Conservation (phyloP, 495 filamentous ascomycete species). For the Lepraria neglecta region DNA sequence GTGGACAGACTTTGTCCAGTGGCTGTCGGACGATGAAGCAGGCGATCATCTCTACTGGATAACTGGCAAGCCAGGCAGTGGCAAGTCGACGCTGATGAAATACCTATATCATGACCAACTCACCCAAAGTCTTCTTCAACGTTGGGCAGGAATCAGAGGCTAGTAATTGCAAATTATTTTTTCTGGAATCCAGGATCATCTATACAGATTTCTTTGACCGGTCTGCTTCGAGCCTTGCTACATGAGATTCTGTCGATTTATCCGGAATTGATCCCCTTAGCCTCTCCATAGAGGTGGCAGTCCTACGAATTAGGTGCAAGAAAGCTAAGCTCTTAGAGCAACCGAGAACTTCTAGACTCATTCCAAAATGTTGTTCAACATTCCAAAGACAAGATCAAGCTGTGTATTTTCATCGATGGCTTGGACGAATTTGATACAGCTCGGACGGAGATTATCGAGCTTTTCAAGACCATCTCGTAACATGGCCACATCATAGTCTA, state of each 20-base stretch:
- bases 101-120: slow-evolving; percentile 26
- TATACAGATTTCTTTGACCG: slow-evolving; percentile 38
- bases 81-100: slow-evolving; percentile 44
- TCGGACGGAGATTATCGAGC: background rate
- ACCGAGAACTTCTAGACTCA: background rate
- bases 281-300: slow-evolving; percentile 11
- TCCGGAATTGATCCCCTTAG: slow-evolving; percentile 31
- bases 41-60: slow-evolving; percentile 32
- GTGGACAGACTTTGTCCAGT: slow-evolving; percentile 19
- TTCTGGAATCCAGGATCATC: slow-evolving; percentile 39
- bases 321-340: background rate
- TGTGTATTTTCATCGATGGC: slow-evolving; percentile 47
- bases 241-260: slow-evolving; percentile 33
- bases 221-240: slow-evolving; percentile 38
- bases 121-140: slow-evolving; percentile 22
- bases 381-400: background rate
- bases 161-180: slow-evolving; percentile 37
- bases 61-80: slow-evolving; percentile 37
- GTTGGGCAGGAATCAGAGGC: slow-evolving; percentile 32
- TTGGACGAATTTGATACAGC: slow-evolving; percentile 38
- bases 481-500: no score
- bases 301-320: background rate
- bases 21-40: slow-evolving; percentile 30
- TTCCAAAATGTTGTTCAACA: background rate
- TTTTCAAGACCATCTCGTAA: no score